Evolutionary conservation across 2,329 filamentous ascomycete genomes (phyloP).

Genomic region (Calonectria hongkongensis): DNA sequence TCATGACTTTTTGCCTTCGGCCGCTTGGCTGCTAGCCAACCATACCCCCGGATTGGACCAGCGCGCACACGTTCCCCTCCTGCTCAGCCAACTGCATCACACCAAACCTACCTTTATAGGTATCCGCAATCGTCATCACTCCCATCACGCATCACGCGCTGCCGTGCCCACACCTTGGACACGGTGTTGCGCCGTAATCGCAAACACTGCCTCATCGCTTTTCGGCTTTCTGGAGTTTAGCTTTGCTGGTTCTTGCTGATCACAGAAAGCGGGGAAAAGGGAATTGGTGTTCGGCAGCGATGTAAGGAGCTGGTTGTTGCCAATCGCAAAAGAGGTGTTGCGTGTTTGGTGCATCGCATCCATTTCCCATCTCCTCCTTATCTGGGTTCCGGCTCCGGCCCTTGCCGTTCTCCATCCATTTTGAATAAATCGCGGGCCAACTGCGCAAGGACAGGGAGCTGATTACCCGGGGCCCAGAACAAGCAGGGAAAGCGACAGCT

Average conservation of each 20-base stretch:
- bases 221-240: background rate
- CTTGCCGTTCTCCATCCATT: slow-evolving; percentile 33
- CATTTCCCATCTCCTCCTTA: slow-evolving; percentile 8
- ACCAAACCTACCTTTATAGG: slow-evolving; percentile 4
- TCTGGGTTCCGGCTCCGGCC: slow-evolving; percentile 32
- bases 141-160: slow-evolving; percentile 50
- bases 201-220: slow-evolving; percentile 1
- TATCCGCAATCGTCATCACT: slow-evolving; percentile 46
- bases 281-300: background rate
- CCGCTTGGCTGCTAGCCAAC: slow-evolving; percentile 15
- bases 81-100: slow-evolving; percentile 25
- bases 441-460: slow-evolving; percentile 28
- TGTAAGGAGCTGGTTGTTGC: background rate
- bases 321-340: background rate
- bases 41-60: slow-evolving; percentile 3
- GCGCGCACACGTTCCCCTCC: slow-evolving; percentile 31
- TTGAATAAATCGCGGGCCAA: slow-evolving; percentile 47
- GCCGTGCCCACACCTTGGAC: background rate
- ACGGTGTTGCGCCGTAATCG: slow-evolving; percentile 21
- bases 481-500: slow-evolving; percentile 22
- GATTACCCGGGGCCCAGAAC: slow-evolving; percentile 28
- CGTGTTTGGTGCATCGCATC: background rate
- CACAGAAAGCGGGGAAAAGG: background rate
- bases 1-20: slow-evolving; percentile 22
- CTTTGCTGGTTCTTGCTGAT: background rate